Evolutionary conservation across 352 stramenopile species (phyloP), one percentile per base, ranked within the genome.

Genomic region (Phytophthora sp.): DNA sequence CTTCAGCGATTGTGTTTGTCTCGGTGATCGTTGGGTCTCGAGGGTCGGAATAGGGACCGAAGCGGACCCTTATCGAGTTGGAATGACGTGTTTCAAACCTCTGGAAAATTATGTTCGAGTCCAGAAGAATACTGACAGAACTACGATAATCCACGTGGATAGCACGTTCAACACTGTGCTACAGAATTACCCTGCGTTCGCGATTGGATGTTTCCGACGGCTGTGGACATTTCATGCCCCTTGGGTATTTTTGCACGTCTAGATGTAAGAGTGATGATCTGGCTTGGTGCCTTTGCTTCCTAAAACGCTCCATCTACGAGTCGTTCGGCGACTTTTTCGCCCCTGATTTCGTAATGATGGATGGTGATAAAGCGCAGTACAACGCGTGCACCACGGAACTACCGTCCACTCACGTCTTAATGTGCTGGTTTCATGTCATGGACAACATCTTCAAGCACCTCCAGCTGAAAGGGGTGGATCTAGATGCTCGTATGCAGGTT

Each of bases 391-490:
- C 7, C 2, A 7, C n/a, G 1, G 38, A 45, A 7, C 2, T 45
- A 26, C n/a, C 38, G 4, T 45, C 38, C 7, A n/a, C 38, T 13
- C 23, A 1, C 23, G 12, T 45, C 13, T 12, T 45, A 2, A 45
- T 45, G 38, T 45, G 38, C n/a, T 45, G 38, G 38, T 45, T 24
- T n/a, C 38, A 45, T n/a, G 38, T 45, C 38, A 45, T 26, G 38
- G 4, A 45, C 7, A 45, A 45, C 38, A 7, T 45, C 3, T 45
- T 26, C 18, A 24, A 45, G 18, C 4, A 26, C 7, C 24, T 45
- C 16, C 38, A 2, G 5, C 3, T 26, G n/a, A 7, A 3, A n/a
- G 38, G 38, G 6, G 38, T 45, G 9, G 38, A 45, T 5, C 4
- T 45, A 13, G 38, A 45, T 26, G 29, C 29, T 33, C 4, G 29